These are phyloP conservation scores for Huntiella moniliformis DNA, from an alignment of 2,329 filamentous ascomycete species.

Conservation along the genomic window DNA sequence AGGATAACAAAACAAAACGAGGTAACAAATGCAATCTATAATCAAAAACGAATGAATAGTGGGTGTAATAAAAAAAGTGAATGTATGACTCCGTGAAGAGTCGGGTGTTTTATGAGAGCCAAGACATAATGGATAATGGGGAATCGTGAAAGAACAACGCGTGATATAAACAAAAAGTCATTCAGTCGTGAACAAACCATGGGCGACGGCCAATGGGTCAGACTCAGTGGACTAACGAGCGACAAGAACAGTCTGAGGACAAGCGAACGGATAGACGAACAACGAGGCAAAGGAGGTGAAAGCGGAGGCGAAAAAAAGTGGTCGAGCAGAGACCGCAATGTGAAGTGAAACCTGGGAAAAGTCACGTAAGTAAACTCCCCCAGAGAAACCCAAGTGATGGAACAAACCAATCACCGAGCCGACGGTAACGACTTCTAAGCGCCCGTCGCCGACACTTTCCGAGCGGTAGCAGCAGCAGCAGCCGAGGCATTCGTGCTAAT, in stretches of 20 bases:
- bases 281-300: not conserved
- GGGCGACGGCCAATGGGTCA: not conserved
- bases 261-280: not conserved
- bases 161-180: conserved; percentile 11
- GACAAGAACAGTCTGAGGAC: not conserved
- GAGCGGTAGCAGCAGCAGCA: conserved; percentile 25
- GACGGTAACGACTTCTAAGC: conserved; percentile 17
- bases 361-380: not conserved
- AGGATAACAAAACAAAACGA: no score
- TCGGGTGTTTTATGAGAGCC: not conserved
- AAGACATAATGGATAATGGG: no score
- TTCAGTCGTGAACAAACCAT: conserved; percentile 10
- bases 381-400: conserved; percentile 5
- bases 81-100: no score
- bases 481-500: conserved; percentile 21
- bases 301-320: not conserved
- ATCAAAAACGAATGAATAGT: conserved; percentile 6
- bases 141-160: conserved; percentile 6
- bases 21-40: not conserved
- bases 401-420: conserved; percentile 13
- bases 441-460: conserved; percentile 32
- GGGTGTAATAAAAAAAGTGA: not conserved
- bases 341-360: not conserved
- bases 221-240: not conserved
- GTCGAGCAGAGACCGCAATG: conserved; percentile 7